A percentile compares a stretch with the other conserved stretches of the same genome.
Evolutionary conservation across 192 early-diverging fungal genomes (phyloP).

Genomic region (Backusella sp.): DNA sequence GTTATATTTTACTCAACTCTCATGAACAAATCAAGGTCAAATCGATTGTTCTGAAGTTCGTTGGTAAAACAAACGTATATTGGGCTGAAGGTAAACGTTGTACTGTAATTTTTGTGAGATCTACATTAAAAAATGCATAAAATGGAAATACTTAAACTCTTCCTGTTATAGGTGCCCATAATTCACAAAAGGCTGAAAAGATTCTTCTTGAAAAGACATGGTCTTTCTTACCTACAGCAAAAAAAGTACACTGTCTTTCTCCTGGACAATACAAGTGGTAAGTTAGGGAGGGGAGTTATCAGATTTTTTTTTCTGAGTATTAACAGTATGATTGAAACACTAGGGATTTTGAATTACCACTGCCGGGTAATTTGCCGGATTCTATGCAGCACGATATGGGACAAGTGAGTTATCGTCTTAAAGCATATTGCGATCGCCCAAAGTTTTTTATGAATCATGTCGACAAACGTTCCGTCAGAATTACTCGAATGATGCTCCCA

Average conservation of each 20-base stretch:
- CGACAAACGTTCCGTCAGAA: slow-evolving; percentile 24
- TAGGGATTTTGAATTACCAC: slow-evolving; percentile 51
- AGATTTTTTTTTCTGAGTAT: background rate
- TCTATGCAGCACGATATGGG: slow-evolving; percentile 50
- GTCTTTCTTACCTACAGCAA: slow-evolving; percentile 46
- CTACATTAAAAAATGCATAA: background rate
- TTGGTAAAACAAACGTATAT: slow-evolving; percentile 50
- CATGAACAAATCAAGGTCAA: slow-evolving; percentile 49
- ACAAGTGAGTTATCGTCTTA: slow-evolving; percentile 49
- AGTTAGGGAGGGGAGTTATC: background rate
- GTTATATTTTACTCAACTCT: slow-evolving; percentile 46
- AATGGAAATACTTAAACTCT: background rate
- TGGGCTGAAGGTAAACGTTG: slow-evolving; percentile 41
- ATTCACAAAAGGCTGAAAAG: slow-evolving; percentile 25
- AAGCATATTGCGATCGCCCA: slow-evolving; percentile 53
- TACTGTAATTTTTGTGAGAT: background rate
- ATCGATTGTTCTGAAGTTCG: slow-evolving; percentile 48
- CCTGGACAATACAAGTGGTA: slow-evolving; percentile 44
- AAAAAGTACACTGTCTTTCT: slow-evolving; percentile 33
- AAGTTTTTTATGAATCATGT: slow-evolving; percentile 48
- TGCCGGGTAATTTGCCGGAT: slow-evolving; percentile 62
- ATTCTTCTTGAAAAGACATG: slow-evolving; percentile 52
- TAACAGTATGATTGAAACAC: background rate
- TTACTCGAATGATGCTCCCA: slow-evolving; percentile 47
- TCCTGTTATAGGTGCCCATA: slow-evolving; percentile 20